A percentile compares a stretch with the other conserved stretches of the same genome.
Evolutionary conservation across 169 alveolate species (phyloP).

Genomic region (Amoebophrya sp.): DNA sequence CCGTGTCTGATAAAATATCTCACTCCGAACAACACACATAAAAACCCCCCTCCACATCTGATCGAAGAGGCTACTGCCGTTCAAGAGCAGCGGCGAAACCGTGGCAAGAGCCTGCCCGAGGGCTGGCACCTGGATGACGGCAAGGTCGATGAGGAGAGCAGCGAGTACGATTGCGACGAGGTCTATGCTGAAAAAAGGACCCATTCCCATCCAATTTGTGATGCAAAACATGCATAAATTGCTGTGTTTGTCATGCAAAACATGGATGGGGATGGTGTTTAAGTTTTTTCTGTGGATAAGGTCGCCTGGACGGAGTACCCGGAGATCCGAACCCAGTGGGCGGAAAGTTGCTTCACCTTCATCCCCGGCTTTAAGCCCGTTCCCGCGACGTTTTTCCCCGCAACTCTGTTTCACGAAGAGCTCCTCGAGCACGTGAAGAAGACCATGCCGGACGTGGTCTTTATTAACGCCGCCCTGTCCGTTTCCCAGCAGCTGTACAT

Average conservation of each 20-base stretch:
- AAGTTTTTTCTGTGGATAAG: too few relatives aligned
- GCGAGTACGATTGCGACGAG: not conserved
- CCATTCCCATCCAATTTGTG: too few relatives aligned
- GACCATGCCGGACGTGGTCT: not conserved
- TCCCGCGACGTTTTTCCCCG: too few relatives aligned
- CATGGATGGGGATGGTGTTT: too few relatives aligned
- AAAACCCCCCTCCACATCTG: too few relatives aligned
- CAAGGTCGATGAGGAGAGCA: not conserved
- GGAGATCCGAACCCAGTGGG: not conserved
- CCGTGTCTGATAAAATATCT: too few relatives aligned
- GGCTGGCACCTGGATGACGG: not conserved
- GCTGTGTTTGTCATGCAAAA: too few relatives aligned
- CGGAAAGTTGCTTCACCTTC: not conserved
- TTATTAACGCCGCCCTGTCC: not conserved
- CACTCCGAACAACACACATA: too few relatives aligned
- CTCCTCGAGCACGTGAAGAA: not conserved
- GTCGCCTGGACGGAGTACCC: not conserved
- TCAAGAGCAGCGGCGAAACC: not conserved
- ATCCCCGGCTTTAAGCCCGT: too few relatives aligned
- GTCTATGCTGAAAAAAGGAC: too few relatives aligned
- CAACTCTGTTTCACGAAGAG: too few relatives aligned
- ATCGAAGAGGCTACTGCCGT: not conserved
- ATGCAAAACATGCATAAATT: too few relatives aligned
- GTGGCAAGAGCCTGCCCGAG: not conserved
- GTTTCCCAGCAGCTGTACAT: not conserved